These are phyloP conservation scores for Amyloporia xantha DNA, from an alignment of 768 basidiomycete genomes.

Conservation along the genomic window DNA sequence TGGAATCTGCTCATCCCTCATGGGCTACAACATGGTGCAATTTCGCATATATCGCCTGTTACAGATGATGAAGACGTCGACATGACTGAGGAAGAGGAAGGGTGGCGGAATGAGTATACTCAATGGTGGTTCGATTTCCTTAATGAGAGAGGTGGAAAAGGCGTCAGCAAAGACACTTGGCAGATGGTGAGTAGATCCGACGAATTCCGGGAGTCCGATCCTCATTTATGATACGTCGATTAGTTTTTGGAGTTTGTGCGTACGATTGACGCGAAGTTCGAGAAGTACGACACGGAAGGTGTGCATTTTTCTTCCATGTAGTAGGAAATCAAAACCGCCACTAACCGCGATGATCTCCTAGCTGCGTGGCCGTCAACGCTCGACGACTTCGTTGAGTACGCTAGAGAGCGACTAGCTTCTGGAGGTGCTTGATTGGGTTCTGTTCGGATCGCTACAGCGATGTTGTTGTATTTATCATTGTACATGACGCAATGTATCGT, in stretches of 20 bases:
- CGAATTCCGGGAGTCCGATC: no score
- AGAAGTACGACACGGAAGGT: slow-evolving; percentile 76
- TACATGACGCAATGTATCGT: background rate
- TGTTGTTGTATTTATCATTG: background rate
- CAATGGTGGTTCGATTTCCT: slow-evolving; percentile 80
- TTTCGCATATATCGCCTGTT: slow-evolving; percentile 33
- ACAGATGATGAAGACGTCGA: slow-evolving; percentile 36
- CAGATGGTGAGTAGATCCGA: slow-evolving; percentile 52
- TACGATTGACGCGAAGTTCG: slow-evolving; percentile 65
- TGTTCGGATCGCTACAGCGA: background rate
- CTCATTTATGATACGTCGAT: background rate
- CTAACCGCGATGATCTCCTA: slow-evolving; percentile 20
- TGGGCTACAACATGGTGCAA: slow-evolving; percentile 60
- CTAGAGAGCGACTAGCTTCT: slow-evolving; percentile 34
- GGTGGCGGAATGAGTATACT: slow-evolving; percentile 59
- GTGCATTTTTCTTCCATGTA: slow-evolving; percentile 8
- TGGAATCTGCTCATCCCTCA: slow-evolving; percentile 74
- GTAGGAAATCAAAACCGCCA: background rate
- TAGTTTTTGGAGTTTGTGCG: slow-evolving; percentile 79
- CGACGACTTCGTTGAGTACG: slow-evolving; percentile 76
- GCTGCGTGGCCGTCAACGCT: slow-evolving; percentile 86
- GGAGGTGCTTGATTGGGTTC: slow-evolving; percentile 4
- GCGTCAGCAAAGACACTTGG: slow-evolving; percentile 88
- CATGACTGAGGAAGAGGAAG: slow-evolving; percentile 39
- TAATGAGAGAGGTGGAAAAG: slow-evolving; percentile 55